Evolutionary conservation across 2,329 filamentous ascomycete species (phyloP).

Genomic region (Penicillium sp.): DNA sequence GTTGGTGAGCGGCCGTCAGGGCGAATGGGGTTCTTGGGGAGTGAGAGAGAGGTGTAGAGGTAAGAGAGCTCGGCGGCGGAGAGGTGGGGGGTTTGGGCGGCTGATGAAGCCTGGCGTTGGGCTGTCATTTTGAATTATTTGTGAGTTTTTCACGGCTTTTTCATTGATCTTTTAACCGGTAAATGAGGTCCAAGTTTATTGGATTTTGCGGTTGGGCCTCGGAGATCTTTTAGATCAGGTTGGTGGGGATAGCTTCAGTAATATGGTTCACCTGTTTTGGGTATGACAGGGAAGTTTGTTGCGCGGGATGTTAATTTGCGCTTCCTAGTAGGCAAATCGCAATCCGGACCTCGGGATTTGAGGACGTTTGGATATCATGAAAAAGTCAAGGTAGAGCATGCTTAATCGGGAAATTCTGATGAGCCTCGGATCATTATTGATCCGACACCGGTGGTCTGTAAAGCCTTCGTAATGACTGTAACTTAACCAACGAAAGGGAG

Average conservation of each 20-base stretch:
- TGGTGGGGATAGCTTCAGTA: background rate
- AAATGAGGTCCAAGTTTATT: background rate
- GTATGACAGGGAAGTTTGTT: background rate
- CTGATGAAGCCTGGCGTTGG: constrained; percentile 58
- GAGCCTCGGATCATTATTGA: constrained; percentile 27
- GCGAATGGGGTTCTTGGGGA: constrained; percentile 74
- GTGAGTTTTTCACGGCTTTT: background rate
- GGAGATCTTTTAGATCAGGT: background rate
- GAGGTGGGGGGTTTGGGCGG: constrained; percentile 61
- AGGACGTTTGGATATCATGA: background rate
- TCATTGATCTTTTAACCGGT: accelerated
- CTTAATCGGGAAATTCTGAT: constrained; percentile 36
- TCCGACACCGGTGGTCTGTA: constrained; percentile 16
- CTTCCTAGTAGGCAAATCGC: background rate
- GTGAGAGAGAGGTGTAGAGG: constrained; percentile 81
- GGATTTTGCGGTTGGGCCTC: background rate
- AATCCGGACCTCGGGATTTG: background rate
- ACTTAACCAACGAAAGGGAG: background rate
- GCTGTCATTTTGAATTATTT: constrained; percentile 56
- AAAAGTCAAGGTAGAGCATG: constrained; percentile 17
- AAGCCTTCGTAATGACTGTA: background rate
- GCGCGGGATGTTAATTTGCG: background rate
- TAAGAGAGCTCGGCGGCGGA: constrained; percentile 96
- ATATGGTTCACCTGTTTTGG: background rate
- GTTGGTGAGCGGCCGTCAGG: constrained; percentile 79